Evolutionary conservation across 495 filamentous ascomycete genomes (phyloP), one percentile per base, ranked within the genome.

Genomic region (Lindgomyces ingoldianus): DNA sequence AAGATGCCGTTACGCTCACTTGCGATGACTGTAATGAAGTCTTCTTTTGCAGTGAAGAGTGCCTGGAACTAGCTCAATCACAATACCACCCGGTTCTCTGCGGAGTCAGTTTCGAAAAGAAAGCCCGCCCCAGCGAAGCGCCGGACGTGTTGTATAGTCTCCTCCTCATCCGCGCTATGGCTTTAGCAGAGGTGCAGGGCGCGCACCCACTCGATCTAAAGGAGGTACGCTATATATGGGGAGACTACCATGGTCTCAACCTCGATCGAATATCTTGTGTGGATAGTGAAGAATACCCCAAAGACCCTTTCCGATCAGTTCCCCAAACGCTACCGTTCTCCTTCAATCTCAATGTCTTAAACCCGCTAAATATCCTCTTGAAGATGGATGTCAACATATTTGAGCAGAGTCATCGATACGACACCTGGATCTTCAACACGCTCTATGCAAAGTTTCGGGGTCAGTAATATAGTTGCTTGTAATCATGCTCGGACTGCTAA

Each of bases 391-490:
- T 96, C 11, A 87, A 96, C 70, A 89, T 91, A 47, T 98, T 91
- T 77, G 79, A 80, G 18, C 78, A 81, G 1, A 79, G 88, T 27
- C 74, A 74, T 0, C 71, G 79, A 16, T 89, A 91, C 74, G 93
- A 96, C 62, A 79, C 88, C n/a, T 98, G 94, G 94, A 84, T 97
- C 8, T 81, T 95, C 70, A 96, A 97, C 74, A 96, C 93, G 0
- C 81, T 96, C 4, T 94, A 91, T 74, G 85, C 89, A 53, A 98
- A 98, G 73, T 96, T 97, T 77, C 84, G 94, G 9, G 93, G 62
- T 65, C 3, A 45, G 62, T 39, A 22, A 1, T 4, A 3, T 3
- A 1, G 16, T 53, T 33, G 14, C 16, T 36, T 4, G 25, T 24
- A n/a, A 19, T 21, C 8, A 4, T 18, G 1, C 3, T 22, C 3